Conservation (phyloP, 1,284 basidiomycete species). For the Apiotrichum akiyoshidainum region DNA sequence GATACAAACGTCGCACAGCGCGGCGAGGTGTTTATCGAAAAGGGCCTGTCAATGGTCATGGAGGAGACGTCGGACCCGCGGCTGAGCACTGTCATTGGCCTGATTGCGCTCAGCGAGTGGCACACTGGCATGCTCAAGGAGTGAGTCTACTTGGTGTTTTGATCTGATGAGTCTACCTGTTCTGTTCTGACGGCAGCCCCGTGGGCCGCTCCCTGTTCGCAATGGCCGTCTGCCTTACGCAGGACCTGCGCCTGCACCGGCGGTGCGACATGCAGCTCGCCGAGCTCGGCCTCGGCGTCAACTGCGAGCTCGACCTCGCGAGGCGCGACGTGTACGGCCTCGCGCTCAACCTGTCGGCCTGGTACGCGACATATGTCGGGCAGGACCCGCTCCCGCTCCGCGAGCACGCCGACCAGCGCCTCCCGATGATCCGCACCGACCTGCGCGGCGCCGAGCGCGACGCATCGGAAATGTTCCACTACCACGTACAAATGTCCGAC, state of each 20-base stretch:
- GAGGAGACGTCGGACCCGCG: slow-evolving; percentile 17
- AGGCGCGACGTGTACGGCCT: slow-evolving; percentile 23
- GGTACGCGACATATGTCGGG: slow-evolving; percentile 24
- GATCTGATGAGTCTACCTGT: neutral
- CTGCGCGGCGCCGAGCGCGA: slow-evolving; percentile 8
- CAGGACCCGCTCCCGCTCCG: slow-evolving; percentile 20
- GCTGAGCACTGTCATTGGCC: slow-evolving; percentile 21
- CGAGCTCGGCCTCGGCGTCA: slow-evolving; percentile 17
- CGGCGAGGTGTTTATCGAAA: slow-evolving; percentile 19
- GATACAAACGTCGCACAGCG: slow-evolving; percentile 3
- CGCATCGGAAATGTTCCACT: slow-evolving; percentile 16
- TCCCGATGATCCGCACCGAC: slow-evolving; percentile 18
- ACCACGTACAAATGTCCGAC: slow-evolving; percentile 18
- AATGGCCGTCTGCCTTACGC: neutral
- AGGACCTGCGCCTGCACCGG: slow-evolving; percentile 20
- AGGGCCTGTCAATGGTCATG: slow-evolving; percentile 17
- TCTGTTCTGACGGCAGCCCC: neutral
- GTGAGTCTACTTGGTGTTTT: slow-evolving; percentile 9
- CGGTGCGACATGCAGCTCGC: slow-evolving; percentile 23
- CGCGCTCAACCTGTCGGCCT: slow-evolving; percentile 20
- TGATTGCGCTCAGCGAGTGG: slow-evolving; percentile 18
- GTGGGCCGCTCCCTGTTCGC: slow-evolving; percentile 6
- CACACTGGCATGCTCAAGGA: slow-evolving; percentile 20
- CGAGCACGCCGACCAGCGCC: slow-evolving; percentile 22
- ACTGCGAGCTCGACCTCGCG: slow-evolving; percentile 22